These are phyloP conservation scores for Thermothielavioides terrestris DNA, from an alignment of 495 filamentous ascomycete species.

Conservation along the genomic window DNA sequence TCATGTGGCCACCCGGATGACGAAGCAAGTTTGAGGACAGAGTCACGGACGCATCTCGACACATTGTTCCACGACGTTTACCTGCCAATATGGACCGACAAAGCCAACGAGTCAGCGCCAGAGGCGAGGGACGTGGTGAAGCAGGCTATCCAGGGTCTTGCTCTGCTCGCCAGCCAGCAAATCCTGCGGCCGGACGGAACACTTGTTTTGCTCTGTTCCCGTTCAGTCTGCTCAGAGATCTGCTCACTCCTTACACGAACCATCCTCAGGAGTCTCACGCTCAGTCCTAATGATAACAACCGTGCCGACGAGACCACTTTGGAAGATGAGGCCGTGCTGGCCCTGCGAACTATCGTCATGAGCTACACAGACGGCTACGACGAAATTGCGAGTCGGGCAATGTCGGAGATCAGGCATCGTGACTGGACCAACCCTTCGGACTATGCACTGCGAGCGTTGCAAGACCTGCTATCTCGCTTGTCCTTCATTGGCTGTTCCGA, in stretches of 20 bases:
- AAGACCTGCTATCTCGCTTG: constrained; percentile 22
- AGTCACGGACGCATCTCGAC: constrained; percentile 9
- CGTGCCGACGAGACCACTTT: constrained; percentile 19
- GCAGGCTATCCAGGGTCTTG: constrained; percentile 33
- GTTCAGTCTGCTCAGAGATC: constrained; percentile 26
- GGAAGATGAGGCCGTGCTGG: constrained; percentile 32
- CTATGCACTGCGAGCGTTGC: constrained; percentile 20
- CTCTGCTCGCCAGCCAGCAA: constrained; percentile 29
- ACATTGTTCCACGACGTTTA: constrained; percentile 33
- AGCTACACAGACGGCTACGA: constrained; percentile 29
- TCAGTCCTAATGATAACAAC: constrained; percentile 27
- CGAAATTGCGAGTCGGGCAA: constrained; percentile 13
- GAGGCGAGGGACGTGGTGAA: constrained; percentile 28
- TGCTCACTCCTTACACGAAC: constrained; percentile 20
- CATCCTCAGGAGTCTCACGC: constrained; percentile 15
- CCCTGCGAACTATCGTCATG: constrained; percentile 30
- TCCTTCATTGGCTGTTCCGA: constrained; percentile 30
- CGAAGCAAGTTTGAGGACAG: constrained; percentile 16
- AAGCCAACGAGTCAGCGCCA: constrained; percentile 12
- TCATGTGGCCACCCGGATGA: constrained; percentile 18
- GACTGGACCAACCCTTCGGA: constrained; percentile 21
- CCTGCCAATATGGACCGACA: constrained; percentile 31
- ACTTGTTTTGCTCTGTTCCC: constrained; percentile 23
- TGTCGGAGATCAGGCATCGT: constrained; percentile 21
- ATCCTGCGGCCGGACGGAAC: constrained; percentile 10